A percentile compares a stretch with the other conserved stretches of the same genome.
These are phyloP conservation scores for Trypanosoma rangeli DNA, from an alignment of 208 protist genomes.

Conservation along the genomic window DNA sequence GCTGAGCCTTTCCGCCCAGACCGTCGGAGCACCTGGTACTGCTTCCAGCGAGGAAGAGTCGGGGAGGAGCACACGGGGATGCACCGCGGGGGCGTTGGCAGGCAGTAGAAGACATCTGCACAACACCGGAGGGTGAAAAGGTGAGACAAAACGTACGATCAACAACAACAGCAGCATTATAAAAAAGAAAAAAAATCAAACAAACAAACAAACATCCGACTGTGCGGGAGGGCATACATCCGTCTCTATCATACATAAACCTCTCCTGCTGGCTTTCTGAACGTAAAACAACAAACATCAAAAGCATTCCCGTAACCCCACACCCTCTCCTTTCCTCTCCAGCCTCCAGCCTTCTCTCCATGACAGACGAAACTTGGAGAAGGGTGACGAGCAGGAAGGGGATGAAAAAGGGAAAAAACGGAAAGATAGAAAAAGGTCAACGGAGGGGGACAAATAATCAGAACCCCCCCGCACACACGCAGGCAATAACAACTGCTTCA, in stretches of 20 bases:
- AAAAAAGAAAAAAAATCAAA: constrained; percentile 16
- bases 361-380: background rate
- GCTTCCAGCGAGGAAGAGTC: background rate
- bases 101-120: no score
- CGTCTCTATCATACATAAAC: constrained; percentile 4
- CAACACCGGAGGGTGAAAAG: background rate
- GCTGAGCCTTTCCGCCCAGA: background rate
- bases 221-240: background rate
- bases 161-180: constrained; percentile 3
- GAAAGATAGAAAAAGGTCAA: constrained; percentile 13
- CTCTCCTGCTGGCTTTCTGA: background rate
- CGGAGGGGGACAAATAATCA: background rate
- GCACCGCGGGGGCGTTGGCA: no score
- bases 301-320: background rate
- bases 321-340: no score
- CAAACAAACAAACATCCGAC: background rate
- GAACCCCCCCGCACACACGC: background rate
- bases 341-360: background rate
- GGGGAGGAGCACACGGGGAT: background rate
- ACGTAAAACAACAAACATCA: constrained; percentile 1
- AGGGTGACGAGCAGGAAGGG: background rate
- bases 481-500: background rate
- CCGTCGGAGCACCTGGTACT: background rate
- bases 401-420: constrained; percentile 15
- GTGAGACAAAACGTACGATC: background rate